Evolutionary conservation across 371 early-diverging fungal species (phyloP), one percentile per base, ranked within the genome.

Genomic region (Haplosporangium sp.): DNA sequence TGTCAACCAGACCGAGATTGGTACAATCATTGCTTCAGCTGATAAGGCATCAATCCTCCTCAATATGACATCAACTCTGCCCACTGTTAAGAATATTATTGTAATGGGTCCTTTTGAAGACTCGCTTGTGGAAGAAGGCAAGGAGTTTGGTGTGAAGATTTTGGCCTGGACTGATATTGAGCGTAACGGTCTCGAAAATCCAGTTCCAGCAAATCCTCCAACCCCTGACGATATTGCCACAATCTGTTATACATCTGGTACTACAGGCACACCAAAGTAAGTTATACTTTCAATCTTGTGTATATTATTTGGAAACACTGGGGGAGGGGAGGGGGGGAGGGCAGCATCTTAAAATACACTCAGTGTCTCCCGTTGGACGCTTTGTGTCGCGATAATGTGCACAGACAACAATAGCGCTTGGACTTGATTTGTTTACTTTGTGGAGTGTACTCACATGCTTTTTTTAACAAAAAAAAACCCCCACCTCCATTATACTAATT

Each of bases 241-340:
- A 15, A 95, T 99, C 75, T 98, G 97, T 89, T 99, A 98, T 85
- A 99, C 99, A 8, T 94, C 94, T 83, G 98, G 98, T 74, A 84
- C 89, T 68, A 87, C 88, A 2, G 94, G 93, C 9, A 83, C 71
- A 8, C 94, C 94, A 38, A 94, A 92, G 82, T 81, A 82, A 91
- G 92, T 55, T 71, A 64, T 27, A 27, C 0, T 27, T 27, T 27
- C 27, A 27, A 27, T 27, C 27, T 27, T 27, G 27, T 27, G 27
- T 27, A 27, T 27, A 27, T 27, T 27, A 27, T 27, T 27, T 27
- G 27, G 27, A 27, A 27, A 27, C 27, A 27, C 27, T 27, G 27
- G 27, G 27, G 27, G 27, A 27, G 27, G 27, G 27, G 27, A 1
- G 1, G 27, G 27, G 47, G 13, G 13, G 47, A 1, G 47, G 13